Evolutionary conservation across 2,329 filamentous ascomycete genomes (phyloP).

Genomic region (Aspergillus ustus): DNA sequence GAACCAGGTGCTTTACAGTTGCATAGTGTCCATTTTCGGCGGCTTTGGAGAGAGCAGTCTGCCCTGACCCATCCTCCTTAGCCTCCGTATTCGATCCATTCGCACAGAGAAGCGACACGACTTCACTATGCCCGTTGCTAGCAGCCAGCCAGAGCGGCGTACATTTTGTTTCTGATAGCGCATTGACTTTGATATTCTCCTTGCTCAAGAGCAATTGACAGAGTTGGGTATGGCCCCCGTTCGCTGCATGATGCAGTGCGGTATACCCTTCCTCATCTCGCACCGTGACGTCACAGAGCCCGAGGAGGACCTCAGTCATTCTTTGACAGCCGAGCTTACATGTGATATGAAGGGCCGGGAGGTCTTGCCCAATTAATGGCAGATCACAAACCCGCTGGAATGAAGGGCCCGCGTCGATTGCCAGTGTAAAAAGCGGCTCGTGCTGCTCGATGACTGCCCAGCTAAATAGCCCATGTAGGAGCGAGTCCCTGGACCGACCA

Average conservation of each 20-base stretch:
- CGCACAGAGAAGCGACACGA: too few species aligned
- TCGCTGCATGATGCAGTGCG: constrained; percentile 11
- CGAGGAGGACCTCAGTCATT: not conserved
- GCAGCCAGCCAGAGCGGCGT: not conserved
- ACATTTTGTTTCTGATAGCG: not conserved
- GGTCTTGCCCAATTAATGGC: constrained; percentile 22
- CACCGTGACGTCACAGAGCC: constrained; percentile 1
- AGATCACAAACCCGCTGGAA: constrained; percentile 21
- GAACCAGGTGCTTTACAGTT: too few species aligned
- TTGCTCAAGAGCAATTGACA: not conserved
- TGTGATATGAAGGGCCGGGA: constrained; percentile 28
- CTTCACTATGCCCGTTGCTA: not conserved
- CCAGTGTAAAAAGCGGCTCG: constrained; percentile 21
- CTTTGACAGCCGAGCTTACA: constrained; percentile 20
- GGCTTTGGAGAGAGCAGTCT: too few species aligned
- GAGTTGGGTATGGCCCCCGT: not conserved
- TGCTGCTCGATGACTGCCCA: constrained; percentile 29
- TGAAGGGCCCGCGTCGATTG: not conserved
- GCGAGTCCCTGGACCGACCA: constrained; percentile 23
- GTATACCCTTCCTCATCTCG: constrained; percentile 1
- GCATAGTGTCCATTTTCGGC: too few species aligned
- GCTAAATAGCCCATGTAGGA: constrained; percentile 26
- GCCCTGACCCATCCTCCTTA: too few species aligned
- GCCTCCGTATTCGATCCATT: too few species aligned
- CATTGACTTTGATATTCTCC: not conserved